phyloP scores from a whole-genome alignment of 805 yeast genomes.

The Geotrichum ghanense region DNA sequence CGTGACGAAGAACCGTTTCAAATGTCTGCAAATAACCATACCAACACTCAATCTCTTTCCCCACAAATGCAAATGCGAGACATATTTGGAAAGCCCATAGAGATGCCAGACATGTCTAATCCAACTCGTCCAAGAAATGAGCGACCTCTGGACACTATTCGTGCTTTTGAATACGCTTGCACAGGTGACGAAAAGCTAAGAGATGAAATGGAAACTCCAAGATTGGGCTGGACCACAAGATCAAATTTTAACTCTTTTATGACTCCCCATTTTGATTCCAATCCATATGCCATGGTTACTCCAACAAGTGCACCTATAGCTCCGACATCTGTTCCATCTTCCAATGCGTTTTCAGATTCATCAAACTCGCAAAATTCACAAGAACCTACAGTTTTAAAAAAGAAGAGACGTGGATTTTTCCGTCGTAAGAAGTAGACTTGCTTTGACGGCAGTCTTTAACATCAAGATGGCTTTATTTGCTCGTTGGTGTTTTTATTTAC shows the following conservation, averaged over 20 bases:
- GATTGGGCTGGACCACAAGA: slow-evolving; percentile 80
- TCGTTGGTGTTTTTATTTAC: background rate
- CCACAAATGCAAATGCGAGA: slow-evolving; percentile 55
- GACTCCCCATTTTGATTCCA: slow-evolving; percentile 41
- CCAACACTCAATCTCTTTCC: slow-evolving; percentile 30
- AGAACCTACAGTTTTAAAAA: slow-evolving; percentile 28
- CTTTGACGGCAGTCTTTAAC: too few relatives aligned
- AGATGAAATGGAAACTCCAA: slow-evolving; percentile 68
- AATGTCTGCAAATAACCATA: slow-evolving; percentile 32
- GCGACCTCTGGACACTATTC: slow-evolving; percentile 91
- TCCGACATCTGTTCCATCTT: slow-evolving; percentile 30
- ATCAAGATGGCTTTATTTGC: background rate
- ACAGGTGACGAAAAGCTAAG: slow-evolving; percentile 76
- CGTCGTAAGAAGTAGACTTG: slow-evolving; percentile 57
- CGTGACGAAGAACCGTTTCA: slow-evolving; percentile 96
- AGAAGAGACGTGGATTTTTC: slow-evolving; percentile 74
- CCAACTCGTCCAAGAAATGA: slow-evolving; percentile 92
- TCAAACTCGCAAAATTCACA: too few relatives aligned
- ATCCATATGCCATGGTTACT: slow-evolving; percentile 22
- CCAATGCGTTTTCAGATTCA: slow-evolving; percentile 22
- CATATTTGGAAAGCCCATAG: slow-evolving; percentile 75
- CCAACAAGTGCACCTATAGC: slow-evolving; percentile 17
- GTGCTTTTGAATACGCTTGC: slow-evolving; percentile 87
- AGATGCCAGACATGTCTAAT: slow-evolving; percentile 75
- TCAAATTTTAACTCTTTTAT: slow-evolving; percentile 33